phyloP scores from a whole-genome alignment of 2,329 filamentous ascomycete genomes.

The Rhexocercosporidium sp. region DNA sequence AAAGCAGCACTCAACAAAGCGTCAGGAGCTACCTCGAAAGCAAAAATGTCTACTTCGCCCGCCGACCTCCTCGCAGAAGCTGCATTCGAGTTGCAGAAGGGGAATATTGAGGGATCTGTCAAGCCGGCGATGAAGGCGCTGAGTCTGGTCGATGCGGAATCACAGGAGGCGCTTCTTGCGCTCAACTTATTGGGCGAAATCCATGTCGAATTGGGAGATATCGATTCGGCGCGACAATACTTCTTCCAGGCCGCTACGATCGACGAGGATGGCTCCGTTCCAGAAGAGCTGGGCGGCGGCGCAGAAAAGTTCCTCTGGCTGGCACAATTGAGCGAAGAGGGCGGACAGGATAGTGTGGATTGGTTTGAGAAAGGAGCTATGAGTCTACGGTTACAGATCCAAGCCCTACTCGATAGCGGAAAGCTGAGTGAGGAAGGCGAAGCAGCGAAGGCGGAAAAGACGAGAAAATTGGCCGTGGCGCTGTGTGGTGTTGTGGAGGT shows the following conservation, averaged over 20 bases:
- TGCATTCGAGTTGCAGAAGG: slow-evolving; percentile 39
- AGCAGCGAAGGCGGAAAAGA: slow-evolving; percentile 68
- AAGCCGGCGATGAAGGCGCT: slow-evolving; percentile 39
- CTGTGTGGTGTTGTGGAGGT: slow-evolving; percentile 94
- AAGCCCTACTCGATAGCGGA: slow-evolving; percentile 59
- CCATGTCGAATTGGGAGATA: slow-evolving; percentile 60
- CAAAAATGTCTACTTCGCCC: slow-evolving; percentile 26
- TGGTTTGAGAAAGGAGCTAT: slow-evolving; percentile 76
- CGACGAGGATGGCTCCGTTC: slow-evolving; percentile 74
- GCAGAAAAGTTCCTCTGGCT: slow-evolving; percentile 95
- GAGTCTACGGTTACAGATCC: slow-evolving; percentile 74
- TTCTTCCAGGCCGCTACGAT: slow-evolving; percentile 76
- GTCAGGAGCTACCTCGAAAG: slow-evolving; percentile 34
- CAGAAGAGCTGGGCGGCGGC: slow-evolving; percentile 77
- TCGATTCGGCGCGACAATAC: slow-evolving; percentile 72
- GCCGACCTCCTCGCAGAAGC: slow-evolving; percentile 38
- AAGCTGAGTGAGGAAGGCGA: slow-evolving; percentile 49
- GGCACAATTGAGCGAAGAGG: slow-evolving; percentile 82
- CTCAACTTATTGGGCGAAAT: slow-evolving; percentile 45
- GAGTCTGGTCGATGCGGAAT: slow-evolving; percentile 31
- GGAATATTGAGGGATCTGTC: slow-evolving; percentile 39
- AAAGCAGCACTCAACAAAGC: slow-evolving; percentile 38
- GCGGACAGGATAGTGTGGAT: slow-evolving; percentile 66
- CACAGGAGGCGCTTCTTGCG: slow-evolving; percentile 38
- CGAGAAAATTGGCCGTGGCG: slow-evolving; percentile 83